Conservation (phyloP, 2,329 filamentous ascomycete genomes). For the Aspergillus hortae region DNA sequence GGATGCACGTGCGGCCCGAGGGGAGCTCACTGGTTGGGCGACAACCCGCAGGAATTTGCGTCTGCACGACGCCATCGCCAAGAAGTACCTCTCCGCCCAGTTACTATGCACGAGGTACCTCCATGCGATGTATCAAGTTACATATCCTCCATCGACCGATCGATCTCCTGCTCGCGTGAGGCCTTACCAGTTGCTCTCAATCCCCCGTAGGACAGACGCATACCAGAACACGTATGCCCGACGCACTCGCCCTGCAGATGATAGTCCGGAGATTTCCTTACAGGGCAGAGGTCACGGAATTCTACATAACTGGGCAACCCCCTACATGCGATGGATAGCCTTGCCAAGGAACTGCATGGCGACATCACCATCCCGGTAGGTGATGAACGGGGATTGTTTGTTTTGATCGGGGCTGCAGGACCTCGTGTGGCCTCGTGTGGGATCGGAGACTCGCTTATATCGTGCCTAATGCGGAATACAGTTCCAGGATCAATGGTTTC, state of each 20-base stretch:
- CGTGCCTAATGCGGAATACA: not conserved
- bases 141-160: too few relatives aligned
- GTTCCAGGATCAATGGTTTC: constrained; percentile 4
- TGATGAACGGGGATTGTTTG: constrained; percentile 1
- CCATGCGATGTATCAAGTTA: too few relatives aligned
- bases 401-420: not conserved
- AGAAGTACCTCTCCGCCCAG: too few relatives aligned
- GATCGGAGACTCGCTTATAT: not conserved
- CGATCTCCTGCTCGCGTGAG: too few relatives aligned
- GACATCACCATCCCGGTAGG: not conserved
- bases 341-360: not conserved
- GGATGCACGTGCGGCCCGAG: not conserved
- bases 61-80: too few relatives aligned
- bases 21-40: not conserved
- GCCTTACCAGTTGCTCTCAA: too few relatives aligned
- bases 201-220: too few relatives aligned
- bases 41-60: not conserved
- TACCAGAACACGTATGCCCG: not conserved
- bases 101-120: too few relatives aligned
- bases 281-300: constrained; percentile 10
- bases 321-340: not conserved
- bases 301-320: constrained; percentile 12
- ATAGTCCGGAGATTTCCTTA: constrained; percentile 7
- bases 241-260: not conserved
- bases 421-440: not conserved